Base-by-base conservation (phyloP, 116 monocot species). In the Phalaenopsis hybrid region DNA sequence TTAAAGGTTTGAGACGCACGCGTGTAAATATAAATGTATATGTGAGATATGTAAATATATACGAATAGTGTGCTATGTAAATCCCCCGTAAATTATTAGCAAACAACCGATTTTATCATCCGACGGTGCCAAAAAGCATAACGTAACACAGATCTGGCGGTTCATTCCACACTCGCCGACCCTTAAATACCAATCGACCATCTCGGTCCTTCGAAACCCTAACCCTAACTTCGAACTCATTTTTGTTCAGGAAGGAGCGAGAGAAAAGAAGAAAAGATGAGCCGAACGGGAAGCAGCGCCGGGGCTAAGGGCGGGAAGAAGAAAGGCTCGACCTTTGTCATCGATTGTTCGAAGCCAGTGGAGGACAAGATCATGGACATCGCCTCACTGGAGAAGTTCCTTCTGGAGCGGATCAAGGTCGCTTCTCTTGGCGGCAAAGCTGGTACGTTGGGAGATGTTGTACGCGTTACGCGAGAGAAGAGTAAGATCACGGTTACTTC, bases 331-430 rank as follows among this genome's bases (percentile, higher is more conserved):
- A 79, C 73, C 48, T 83, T 83, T 55, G 79, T 83, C 20, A 83
- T 83, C 44, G 83, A 83, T 57, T 83, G 83, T 79, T 37, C 73
- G 79, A 83, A 83, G 74, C 83, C 83, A 1, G 83, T 79, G 16
- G 83, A 83, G 74, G 83, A 83, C 74, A 83, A 83, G 73, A 83
- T 83, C 73, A 83, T 83, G 83, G 83, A 83, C 83, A 79, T 83
- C 52, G 83, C 79, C 25, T 83, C 83, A 21, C 78, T 83, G 18
- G 83, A 83, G 79, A 83, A 83, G 79, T 83, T 83, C 59, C 72
- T 83, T 28, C 79, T 70, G 57, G 83, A 83, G 59, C 78, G 83
- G 18, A 83, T 83, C 74, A 79, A 79, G 79, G 83, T 83, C 55
- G 79, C 73, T 44, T 75, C 75, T 21, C 75, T 75, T 46, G 83